These are phyloP conservation scores for Colletotrichum truncatum DNA, from an alignment of 2,329 filamentous ascomycete genomes.

Conservation along the genomic window DNA sequence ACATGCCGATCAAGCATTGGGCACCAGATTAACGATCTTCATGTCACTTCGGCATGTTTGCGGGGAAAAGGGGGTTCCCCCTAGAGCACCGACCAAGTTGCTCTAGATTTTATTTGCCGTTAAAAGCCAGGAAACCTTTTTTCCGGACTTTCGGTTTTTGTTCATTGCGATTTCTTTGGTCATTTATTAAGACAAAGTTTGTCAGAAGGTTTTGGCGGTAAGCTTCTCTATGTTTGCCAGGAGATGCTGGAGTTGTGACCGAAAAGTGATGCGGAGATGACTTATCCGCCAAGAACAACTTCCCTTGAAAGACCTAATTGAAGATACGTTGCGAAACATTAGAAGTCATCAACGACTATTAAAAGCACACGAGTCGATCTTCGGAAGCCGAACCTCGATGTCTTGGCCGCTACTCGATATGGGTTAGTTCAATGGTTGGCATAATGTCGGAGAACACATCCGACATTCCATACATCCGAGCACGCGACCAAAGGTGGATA, in stretches of 20 bases:
- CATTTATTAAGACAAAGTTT: no score
- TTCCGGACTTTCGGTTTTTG: background rate
- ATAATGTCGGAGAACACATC: conserved; percentile 1
- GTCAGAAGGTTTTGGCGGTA: no score
- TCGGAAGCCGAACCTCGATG: background rate
- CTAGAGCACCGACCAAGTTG: background rate
- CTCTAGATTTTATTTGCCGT: background rate
- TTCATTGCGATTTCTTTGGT: no score
- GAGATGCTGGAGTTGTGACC: no score
- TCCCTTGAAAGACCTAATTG: no score
- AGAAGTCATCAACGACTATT: background rate
- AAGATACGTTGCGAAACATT: background rate
- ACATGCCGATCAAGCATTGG: background rate
- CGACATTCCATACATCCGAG: conserved; percentile 8
- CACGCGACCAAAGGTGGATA: background rate
- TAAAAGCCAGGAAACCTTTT: background rate
- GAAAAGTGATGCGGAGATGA: no score
- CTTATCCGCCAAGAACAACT: no score
- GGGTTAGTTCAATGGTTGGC: background rate
- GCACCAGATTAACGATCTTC: background rate
- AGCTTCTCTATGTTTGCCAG: no score
- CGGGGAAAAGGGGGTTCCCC: background rate
- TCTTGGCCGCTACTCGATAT: background rate
- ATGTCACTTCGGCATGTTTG: background rate
- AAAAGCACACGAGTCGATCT: background rate